These are phyloP conservation scores for Phytophthora constricta DNA, from an alignment of 352 stramenopile species.

Conservation along the genomic window DNA sequence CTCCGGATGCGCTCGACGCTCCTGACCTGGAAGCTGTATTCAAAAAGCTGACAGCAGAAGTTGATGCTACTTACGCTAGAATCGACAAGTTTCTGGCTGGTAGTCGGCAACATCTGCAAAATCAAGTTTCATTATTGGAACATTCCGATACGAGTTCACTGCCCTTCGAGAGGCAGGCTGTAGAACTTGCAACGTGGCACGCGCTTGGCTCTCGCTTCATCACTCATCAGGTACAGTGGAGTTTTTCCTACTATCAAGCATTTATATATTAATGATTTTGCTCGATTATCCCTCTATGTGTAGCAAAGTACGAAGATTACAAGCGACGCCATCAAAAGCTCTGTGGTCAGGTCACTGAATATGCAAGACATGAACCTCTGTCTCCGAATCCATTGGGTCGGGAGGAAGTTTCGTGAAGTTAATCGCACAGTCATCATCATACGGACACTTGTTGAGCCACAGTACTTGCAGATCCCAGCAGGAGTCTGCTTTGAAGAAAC, in stretches of 20 bases:
- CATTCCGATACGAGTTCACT: conserved; percentile 17
- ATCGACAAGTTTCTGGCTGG: conserved; percentile 16
- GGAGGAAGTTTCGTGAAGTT: conserved; percentile 16
- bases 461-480: neutral
- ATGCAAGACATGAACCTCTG: conserved; percentile 6
- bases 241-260: neutral
- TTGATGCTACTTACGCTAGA: conserved; percentile 15
- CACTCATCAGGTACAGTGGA: conserved; percentile 11
- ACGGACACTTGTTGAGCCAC: conserved; percentile 14
- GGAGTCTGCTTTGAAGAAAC: conserved; percentile 26
- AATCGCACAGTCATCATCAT: conserved; percentile 21
- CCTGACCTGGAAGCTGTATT: conserved; percentile 15
- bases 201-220: conserved; percentile 16
- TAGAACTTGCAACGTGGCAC: conserved; percentile 22
- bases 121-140: conserved; percentile 16
- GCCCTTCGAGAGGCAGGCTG: conserved; percentile 16
- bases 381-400: conserved; percentile 25
- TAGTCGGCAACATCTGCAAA: neutral
- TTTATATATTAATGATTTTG: neutral
- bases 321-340: conserved; percentile 17
- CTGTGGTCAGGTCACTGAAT: conserved; percentile 4
- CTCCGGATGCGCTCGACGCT: neutral
- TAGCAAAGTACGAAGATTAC: conserved; percentile 8
- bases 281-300: neutral
- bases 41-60: neutral